Evolutionary conservation across 192 early-diverging fungal genomes (phyloP), one percentile per base, ranked within the genome.

Genomic region (Obelidium mucronatum): DNA sequence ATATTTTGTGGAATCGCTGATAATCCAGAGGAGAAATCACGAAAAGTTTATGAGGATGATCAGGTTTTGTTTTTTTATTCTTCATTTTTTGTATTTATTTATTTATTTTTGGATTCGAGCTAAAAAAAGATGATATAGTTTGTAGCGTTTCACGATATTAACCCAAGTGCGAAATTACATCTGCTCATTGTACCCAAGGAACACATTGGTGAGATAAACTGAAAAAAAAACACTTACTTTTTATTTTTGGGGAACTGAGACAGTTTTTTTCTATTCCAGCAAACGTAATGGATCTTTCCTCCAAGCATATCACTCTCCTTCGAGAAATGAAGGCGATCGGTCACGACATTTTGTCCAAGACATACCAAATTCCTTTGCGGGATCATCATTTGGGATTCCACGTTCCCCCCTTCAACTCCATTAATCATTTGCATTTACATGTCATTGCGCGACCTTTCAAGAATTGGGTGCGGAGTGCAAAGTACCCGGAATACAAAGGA

Each of bases 371-470:
- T 62, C 69, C 66, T n/a, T 4, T 72, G 48, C 39, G 63, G 8
- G 68, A 82, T 13, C 75, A 74, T 24, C 73, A 84, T 13, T 39
- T 92, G 8, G 91, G 92, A 8, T 93, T 92, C 74, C 92, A 93
- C 70, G 77, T 91, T 3, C 92, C 92, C 15, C 91, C 91, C 0
- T 93, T 90, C 75, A 89, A 84, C 36, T 85, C 84, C 2, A 82
- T 93, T n/a, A 39, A 82, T 26, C 92, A 93, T 83, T 73, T 93
- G 30, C 92, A 92, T 76, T 70, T 92, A 22, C 91, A 92, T 81
- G 85, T 84, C 8, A 64, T 92, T 2, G 91, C 80, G 1, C 77
- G 82, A 69, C 84, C 87, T 2, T 92, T 88, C 71, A 66, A 73
- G 24, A 78, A 75, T 56, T 78, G 76, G 75, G 40, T 82, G 2